A percentile compares a stretch with the other conserved stretches of the same genome.
Evolutionary conservation across 1,284 basidiomycete genomes (phyloP).

Genomic region (Wolfiporia cocos): DNA sequence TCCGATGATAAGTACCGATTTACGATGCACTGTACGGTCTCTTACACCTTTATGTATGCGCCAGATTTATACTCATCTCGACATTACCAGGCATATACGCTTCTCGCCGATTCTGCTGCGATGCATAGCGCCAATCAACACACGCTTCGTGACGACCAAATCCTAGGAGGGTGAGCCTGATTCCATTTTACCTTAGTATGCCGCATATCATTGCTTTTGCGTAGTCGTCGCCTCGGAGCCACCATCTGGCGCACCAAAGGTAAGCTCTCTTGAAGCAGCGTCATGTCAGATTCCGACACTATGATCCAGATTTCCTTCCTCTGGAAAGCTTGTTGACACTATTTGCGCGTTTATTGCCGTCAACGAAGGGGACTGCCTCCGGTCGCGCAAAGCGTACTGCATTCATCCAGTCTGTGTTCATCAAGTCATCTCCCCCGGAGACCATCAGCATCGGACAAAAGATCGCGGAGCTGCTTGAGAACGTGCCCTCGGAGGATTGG

Average conservation of each 20-base stretch:
- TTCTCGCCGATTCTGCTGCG: conserved; percentile 25
- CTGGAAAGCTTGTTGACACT: conserved; percentile 51
- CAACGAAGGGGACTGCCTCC: conserved; percentile 26
- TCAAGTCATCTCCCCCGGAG: conserved; percentile 14
- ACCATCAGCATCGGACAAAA: conserved; percentile 21
- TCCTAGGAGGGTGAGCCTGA: conserved; percentile 23
- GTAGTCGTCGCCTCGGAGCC: conserved; percentile 23
- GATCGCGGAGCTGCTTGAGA: conserved; percentile 37
- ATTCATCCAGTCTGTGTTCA: conserved; percentile 50
- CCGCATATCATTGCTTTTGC: not conserved
- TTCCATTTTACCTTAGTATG: not conserved
- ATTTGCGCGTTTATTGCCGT: conserved; percentile 50
- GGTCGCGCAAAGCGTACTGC: conserved; percentile 32
- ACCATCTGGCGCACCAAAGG: conserved; percentile 28
- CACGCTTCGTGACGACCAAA: conserved; percentile 18
- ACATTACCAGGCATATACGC: conserved; percentile 28
- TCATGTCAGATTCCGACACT: not conserved
- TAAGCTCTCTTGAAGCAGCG: conserved; percentile 5
- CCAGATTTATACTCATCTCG: no score
- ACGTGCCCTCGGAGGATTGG: conserved; percentile 42
- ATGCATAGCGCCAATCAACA: conserved; percentile 23
- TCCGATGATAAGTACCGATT: conserved; percentile 22
- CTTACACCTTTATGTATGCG: no score
- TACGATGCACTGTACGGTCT: conserved; percentile 26
- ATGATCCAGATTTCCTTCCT: conserved; percentile 43